Base-by-base conservation (phyloP, 345 rosid species). In the Toxicodendron radicans region DNA sequence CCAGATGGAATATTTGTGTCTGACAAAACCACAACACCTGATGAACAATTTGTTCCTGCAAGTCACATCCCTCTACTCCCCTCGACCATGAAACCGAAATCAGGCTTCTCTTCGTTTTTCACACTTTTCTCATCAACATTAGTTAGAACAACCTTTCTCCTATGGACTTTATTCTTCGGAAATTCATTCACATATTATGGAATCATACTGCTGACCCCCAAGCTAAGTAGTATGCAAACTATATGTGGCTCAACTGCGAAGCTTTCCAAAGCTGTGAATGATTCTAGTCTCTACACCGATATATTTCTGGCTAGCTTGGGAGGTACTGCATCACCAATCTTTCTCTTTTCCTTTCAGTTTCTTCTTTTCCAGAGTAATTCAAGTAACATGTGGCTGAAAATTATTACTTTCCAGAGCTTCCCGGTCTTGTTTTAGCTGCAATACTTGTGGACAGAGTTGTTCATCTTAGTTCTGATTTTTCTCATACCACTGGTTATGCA, bases 111-210 rank as follows among this genome's bases (percentile, higher is more conserved):
- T 1, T 74, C 86, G 3, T 77, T 86, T 67, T 52, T 66, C 54
- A 43, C 18, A 53, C 91, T 90, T 51, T 82, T 90, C 70, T 90
- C 94, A 18, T 61, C 87, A 24, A 79, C 56, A 56, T 75, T 90
- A 70, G 49, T 74, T 45, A 63, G 79, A 73, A 79, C 90, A 64
- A 90, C 90, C 21, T 16, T 79, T 49, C 87, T 87, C n/a, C 73
- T 87, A 66, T 90, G 90, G 91, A 58, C 72, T n/a, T 75, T 87
- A 8, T 86, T 80, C 74, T 83, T 86, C 64, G 90, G 86, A 35
- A 86, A 83, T 82, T 78, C 86, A 8, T 90, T 90, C 68, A 71
- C 91, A 2, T 90, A 90, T 58, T 90, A 86, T 58, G 94, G 91
- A 21, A 66, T 87, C 21, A 79, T 90, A 58, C 70, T 90, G 78